Evolutionary conservation across 2,329 filamentous ascomycete species (phyloP), one percentile per base, ranked within the genome.

Genomic region (Diaporthe eres): DNA sequence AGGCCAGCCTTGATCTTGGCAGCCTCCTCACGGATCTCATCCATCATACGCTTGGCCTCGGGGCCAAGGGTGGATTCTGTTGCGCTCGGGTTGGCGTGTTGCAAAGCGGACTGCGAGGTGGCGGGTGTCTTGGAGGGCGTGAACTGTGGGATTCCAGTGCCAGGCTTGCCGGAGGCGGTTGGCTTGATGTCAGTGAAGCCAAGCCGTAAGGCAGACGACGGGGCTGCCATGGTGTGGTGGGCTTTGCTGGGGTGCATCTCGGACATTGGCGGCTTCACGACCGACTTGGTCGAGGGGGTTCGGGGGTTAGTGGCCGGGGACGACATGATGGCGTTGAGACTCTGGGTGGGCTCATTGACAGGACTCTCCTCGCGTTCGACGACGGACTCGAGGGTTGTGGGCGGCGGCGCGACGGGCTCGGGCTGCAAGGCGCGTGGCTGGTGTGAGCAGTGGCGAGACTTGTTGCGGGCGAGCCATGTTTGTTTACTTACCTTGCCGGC

Each of bases 211-310:
- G 94, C 95, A 15, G 95, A 95, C 37, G 97, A 95, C 2, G 93
- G 91, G 60, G 94, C 88, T 72, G 94, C 94, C 77, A 92, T 93
- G 31, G 94, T 96, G 78, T 91, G 89, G 75, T 97, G 95, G 74
- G 92, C 91, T 82, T 94, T 94, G 86, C 94, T 94, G 12, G 96
- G 96, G 82, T 98, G 96, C 96, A 98, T 98, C 83, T 98, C 95
- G 76, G 92, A 91, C 78, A 89, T 89, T 65, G 93, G 87, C 34
- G 95, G 94, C 85, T 94, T 93, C 79, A 93, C 86, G 8, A 92
- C 89, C 5, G 92, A 91, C 19, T 89, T 90, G 53, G 91, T 90
- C 55, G 88, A 88, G 7, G 95, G 95, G 1, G 94, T 93, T 80
- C 83, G 79, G 68, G 86, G 82, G 70, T 80, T 79, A 49, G n/a